Evolutionary conservation across 1,284 basidiomycete species (phyloP), one percentile per base, ranked within the genome.

Genomic region (Ceratobasidium sp.): DNA sequence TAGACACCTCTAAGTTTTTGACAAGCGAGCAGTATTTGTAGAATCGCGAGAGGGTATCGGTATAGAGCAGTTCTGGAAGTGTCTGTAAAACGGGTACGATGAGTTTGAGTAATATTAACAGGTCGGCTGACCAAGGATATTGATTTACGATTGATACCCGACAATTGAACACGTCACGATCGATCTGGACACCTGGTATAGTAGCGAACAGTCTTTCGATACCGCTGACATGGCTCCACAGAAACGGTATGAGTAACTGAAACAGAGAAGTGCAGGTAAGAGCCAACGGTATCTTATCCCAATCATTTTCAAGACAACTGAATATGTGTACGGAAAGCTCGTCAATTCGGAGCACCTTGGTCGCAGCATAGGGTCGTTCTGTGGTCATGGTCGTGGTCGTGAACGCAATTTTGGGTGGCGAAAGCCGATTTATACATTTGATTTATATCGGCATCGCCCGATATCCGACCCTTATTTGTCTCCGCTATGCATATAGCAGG

Each of bases 231-330:
- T 62, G 38, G 12, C 26, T 38, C 59, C 59, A 62, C 17, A 42
- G 28, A 15, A 62, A 20, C 33, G 59, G 59, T 7, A 40, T 42
- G 15, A 62, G 59, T 62, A 62, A 10, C 9, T n/a, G 59, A 20
- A 62, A 62, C 15, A 62, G 17, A n/a, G 59, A 40, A n/a, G 28
- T 40, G 40, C 59, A 62, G 3, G 59, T 62, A 17, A 62, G 59
- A 15, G 59, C 59, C 40, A 62, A 20, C 13, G 59, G 40, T 20
- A n/a, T 20, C 17, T 20, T 40, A 17, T 42, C 38, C 38, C 33
- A 38, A n/a, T n/a, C 28, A 7, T 38, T n/a, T 38, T 62, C 59
- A 20, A 62, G 13, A 17, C 12, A 15, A 20, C 17, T 28, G 17
- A 40, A 62, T n/a, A 62, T 62, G 26, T 7, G 40, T 3, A n/a